phyloP scores from a whole-genome alignment of 1,284 basidiomycete species.

The Erythrobasidium hasegawianum region DNA sequence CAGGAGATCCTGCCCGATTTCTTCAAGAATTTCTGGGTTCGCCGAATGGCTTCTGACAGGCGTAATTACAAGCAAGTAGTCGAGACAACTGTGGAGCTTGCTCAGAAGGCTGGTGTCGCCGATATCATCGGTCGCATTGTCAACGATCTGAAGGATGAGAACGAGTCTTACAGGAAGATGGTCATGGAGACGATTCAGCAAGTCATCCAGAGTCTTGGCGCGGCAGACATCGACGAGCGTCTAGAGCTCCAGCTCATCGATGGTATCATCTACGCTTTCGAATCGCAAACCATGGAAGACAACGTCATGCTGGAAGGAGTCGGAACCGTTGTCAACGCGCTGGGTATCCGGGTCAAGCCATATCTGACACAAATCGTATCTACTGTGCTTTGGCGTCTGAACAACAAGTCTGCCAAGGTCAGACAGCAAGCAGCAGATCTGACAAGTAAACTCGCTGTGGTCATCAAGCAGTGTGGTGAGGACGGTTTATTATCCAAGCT shows the following conservation, averaged over 20 bases:
- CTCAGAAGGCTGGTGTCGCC: slow-evolving; percentile 91
- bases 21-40: slow-evolving; percentile 93
- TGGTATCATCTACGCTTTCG: slow-evolving; percentile 98
- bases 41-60: slow-evolving; percentile 80
- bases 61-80: slow-evolving; percentile 96
- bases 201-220: slow-evolving; percentile 84
- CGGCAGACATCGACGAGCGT: slow-evolving; percentile 93
- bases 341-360: slow-evolving; percentile 95
- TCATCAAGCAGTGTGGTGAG: slow-evolving; percentile 98
- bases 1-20: slow-evolving; percentile 99
- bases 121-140: slow-evolving; percentile 94
- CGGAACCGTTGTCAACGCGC: slow-evolving; percentile 91
- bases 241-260: slow-evolving; percentile 92
- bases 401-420: slow-evolving; percentile 99
- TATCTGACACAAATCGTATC: slow-evolving; percentile 99
- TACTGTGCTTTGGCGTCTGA: slow-evolving; percentile 97
- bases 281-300: slow-evolving; percentile 98
- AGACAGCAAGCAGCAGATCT: slow-evolving; percentile 98
- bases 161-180: slow-evolving; percentile 97
- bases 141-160: slow-evolving; percentile 79
- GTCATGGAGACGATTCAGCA: slow-evolving; percentile 99
- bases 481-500: slow-evolving; percentile 93
- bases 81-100: slow-evolving; percentile 95
- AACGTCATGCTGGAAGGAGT: slow-evolving; percentile 99
- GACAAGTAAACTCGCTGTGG: slow-evolving; percentile 87